phyloP scores from a whole-genome alignment of 148 eudicot species.

The Chenopodium album region DNA sequence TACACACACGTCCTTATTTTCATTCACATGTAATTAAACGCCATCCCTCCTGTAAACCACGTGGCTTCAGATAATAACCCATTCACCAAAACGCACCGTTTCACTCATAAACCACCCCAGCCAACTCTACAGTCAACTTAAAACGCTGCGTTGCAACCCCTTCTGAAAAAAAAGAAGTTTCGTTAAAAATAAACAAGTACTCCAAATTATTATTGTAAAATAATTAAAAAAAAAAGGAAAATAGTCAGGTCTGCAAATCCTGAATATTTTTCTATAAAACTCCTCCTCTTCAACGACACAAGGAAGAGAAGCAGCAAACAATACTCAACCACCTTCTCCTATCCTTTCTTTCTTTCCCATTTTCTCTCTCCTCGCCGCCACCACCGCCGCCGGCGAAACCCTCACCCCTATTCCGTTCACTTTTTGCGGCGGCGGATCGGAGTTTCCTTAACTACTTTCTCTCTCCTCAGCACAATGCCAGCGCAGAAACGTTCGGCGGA shows the following conservation, averaged over 20 bases:
- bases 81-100: neutral
- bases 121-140: neutral
- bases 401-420: neutral
- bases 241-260: neutral
- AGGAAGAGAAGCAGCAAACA: slow-evolving; percentile 18
- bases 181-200: too few species aligned
- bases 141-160: neutral
- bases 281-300: slow-evolving; percentile 27
- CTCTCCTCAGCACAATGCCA: slow-evolving; percentile 40
- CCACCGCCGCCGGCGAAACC: slow-evolving; percentile 8
- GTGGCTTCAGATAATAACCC: neutral
- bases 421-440: slow-evolving; percentile 1
- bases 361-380: slow-evolving; percentile 23
- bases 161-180: too few species aligned
- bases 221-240: neutral
- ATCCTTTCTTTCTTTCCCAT: neutral
- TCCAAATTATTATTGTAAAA: neutral
- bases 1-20: neutral
- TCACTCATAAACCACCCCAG: neutral
- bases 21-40: neutral
- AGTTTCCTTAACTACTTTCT: neutral
- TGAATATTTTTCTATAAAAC: slow-evolving; percentile 10
- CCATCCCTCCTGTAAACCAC: neutral
- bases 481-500: slow-evolving; percentile 38
- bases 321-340: slow-evolving; percentile 34